Evolutionary conservation across 2,329 filamentous ascomycete species (phyloP).

Genomic region (Cephalotrichum gorgonifer): DNA sequence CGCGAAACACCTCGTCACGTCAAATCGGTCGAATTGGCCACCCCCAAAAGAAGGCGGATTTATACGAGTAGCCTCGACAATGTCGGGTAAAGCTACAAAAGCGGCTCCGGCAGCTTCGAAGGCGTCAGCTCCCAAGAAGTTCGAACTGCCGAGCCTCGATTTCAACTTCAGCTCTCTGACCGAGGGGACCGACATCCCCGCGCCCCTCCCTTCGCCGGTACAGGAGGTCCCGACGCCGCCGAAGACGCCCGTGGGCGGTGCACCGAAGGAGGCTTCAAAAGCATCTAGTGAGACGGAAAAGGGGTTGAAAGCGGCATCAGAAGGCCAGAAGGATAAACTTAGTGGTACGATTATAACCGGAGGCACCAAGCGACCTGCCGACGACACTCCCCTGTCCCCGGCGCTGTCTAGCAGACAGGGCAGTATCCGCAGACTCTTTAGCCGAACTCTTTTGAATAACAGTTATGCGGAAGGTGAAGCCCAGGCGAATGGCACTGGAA

Average conservation of each 20-base stretch:
- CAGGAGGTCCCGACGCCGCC: constrained; percentile 36
- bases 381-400: constrained; percentile 42
- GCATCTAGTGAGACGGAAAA: constrained; percentile 11
- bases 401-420: constrained; percentile 39
- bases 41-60: background rate
- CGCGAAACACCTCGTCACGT: background rate
- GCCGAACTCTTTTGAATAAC: constrained; percentile 43
- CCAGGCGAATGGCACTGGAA: constrained; percentile 24
- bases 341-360: constrained; percentile 27
- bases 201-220: constrained; percentile 44
- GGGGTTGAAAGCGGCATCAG: constrained; percentile 13
- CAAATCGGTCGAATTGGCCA: background rate
- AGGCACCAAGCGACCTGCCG: constrained; percentile 38
- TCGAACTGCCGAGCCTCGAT: constrained; percentile 48
- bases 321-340: constrained; percentile 8
- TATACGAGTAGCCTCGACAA: background rate
- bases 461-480: constrained; percentile 39
- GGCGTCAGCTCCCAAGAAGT: constrained; percentile 15
- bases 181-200: constrained; percentile 50
- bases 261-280: constrained; percentile 10
- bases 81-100: background rate
- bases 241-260: constrained; percentile 17
- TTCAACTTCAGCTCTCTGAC: constrained; percentile 50
- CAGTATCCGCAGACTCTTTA: constrained; percentile 48
- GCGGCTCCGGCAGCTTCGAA: background rate